A percentile compares a stretch with the other conserved stretches of the same genome.
Conservation (phyloP, 768 basidiomycete species). For the Hydnomerulius pinastri region DNA sequence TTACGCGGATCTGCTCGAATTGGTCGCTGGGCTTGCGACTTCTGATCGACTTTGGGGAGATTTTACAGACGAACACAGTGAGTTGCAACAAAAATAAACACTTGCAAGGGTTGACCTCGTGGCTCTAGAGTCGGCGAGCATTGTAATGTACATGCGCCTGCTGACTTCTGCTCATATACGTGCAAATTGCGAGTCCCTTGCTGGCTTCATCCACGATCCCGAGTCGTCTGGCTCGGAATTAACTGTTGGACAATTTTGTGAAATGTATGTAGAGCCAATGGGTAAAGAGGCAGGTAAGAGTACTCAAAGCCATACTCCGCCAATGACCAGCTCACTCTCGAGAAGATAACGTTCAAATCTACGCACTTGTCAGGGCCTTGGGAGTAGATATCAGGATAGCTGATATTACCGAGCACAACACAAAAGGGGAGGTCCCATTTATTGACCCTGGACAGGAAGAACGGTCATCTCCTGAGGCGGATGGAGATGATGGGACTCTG, state of each 20-base stretch:
- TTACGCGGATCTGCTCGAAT: constrained; percentile 74
- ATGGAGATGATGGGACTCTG: constrained; percentile 51
- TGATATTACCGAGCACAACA: constrained; percentile 71
- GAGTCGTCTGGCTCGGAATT: constrained; percentile 64
- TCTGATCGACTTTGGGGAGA: constrained; percentile 36
- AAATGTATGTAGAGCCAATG: constrained; percentile 71
- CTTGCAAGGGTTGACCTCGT: constrained; percentile 3
- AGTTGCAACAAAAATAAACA: constrained; percentile 8
- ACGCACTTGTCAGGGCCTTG: constrained; percentile 71
- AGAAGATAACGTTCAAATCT: constrained; percentile 80
- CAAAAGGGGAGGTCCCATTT: constrained; percentile 59
- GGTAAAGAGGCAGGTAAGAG: constrained; percentile 73
- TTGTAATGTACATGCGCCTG: constrained; percentile 80
- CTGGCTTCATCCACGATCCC: constrained; percentile 75
- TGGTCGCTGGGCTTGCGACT: constrained; percentile 49
- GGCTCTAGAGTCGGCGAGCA: constrained; percentile 60
- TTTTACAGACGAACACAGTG: constrained; percentile 59
- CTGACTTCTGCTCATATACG: constrained; percentile 85
- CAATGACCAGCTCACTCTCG: neutral
- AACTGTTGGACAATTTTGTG: constrained; percentile 67
- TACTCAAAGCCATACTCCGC: neutral
- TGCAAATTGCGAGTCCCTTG: constrained; percentile 57
- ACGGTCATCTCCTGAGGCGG: constrained; percentile 9
- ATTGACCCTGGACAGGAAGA: constrained; percentile 59
- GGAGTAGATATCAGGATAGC: constrained; percentile 70